Percentiles rank a stretch among this genome's conserved stretches.
phyloP scores from a whole-genome alignment of 352 stramenopile species.

The Elongisporangium anandrum region DNA sequence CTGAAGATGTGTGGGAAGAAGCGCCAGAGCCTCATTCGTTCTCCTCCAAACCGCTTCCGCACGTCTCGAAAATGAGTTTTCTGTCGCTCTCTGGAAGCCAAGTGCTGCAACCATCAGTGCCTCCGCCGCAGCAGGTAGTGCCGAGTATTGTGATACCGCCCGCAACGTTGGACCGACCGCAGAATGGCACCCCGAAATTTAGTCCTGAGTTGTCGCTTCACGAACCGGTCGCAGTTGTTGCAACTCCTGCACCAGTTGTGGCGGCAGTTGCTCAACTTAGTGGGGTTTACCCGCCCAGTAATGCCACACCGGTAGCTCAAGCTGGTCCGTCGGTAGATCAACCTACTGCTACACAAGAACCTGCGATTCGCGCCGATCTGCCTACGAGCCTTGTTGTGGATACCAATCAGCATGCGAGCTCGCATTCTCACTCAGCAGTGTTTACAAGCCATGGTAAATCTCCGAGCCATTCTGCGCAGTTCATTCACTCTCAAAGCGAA shows the following conservation, averaged over 20 bases:
- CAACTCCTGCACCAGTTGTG: not conserved
- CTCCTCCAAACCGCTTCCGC: constrained; percentile 67
- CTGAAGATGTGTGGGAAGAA: constrained; percentile 85
- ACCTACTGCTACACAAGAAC: constrained; percentile 25
- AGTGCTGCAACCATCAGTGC: constrained; percentile 7
- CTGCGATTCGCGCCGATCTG: not conserved
- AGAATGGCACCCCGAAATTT: constrained; percentile 4
- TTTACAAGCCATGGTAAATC: not conserved
- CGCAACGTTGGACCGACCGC: constrained; percentile 13
- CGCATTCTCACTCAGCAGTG: not conserved
- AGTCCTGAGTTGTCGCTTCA: not conserved
- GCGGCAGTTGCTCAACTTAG: constrained; percentile 1
- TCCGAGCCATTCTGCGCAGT: not conserved
- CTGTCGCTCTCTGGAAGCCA: constrained; percentile 18
- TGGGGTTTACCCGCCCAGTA: constrained; percentile 15
- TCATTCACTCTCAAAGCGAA: not conserved
- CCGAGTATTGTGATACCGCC: constrained; percentile 9
- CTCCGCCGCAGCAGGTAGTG: constrained; percentile 8
- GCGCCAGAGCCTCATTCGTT: constrained; percentile 80
- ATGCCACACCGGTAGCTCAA: constrained; percentile 9
- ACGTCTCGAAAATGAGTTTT: constrained; percentile 81
- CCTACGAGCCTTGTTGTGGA: not conserved
- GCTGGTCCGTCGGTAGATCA: constrained; percentile 39
- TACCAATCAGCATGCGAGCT: not conserved
- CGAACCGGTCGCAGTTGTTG: not conserved